Evolutionary conservation across 495 filamentous ascomycete genomes (phyloP), one percentile per base, ranked within the genome.

Genomic region (Viridothelium virens): DNA sequence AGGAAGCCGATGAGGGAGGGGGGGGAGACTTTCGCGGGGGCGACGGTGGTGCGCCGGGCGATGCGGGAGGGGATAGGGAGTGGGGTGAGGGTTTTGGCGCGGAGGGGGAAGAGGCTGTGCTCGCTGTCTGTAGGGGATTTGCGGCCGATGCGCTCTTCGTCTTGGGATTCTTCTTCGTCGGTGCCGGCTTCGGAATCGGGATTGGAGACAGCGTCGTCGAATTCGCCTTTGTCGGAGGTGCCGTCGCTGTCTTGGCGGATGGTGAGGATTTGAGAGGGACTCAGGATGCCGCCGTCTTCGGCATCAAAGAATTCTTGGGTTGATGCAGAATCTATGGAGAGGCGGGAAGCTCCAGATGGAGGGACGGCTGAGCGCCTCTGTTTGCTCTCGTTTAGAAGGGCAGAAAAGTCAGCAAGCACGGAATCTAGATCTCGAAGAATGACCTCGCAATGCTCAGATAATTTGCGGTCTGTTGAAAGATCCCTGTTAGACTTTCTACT

Each of bases 231-330:
- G 66, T 88, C 85, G 5, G 53, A 59, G 7, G 25, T 31, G 31
- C 25, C 53, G 41, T 83, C 84, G 56, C 82, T 85, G 63, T 87
- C 84, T 31, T 76, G 77, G 50, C 85, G 82, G 68, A 97, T 90
- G 59, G 85, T 86, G 70, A 96, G 79, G 1, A 97, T 79, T 65
- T 87, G 87, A 50, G 88, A 86, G n/a, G 77, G 75, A 36, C 82
- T 81, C 39, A 73, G 68, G 56, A 69, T 86, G 7, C 68, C 68
- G 14, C 87, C 90, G 56, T 87, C 90, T 63, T 86, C 84, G 1
- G 94, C 94, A 73, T 98, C 94, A 69, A 96, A 98, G 77, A 96
- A 98, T 72, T 98, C 95, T 38, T 94, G 89, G 1, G 86, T 84
- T 7, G 88, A 84, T 62, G 87, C 83, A 9, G 91, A 92, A 70